Conservation (phyloP, 208 protist species). For the Trypanosoma melophagium region DNA sequence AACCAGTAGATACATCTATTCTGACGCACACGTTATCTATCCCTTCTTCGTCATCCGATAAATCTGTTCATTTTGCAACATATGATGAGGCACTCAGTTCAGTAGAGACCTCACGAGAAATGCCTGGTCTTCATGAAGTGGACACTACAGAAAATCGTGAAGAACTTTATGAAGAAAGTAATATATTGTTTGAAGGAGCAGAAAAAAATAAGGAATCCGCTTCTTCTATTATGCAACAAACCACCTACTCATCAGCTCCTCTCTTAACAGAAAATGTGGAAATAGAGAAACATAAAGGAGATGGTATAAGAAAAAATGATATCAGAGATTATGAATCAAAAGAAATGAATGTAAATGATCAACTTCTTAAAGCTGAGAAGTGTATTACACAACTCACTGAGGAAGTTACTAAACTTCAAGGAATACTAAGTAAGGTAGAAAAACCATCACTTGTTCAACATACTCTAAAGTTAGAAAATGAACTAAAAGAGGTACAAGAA, state of each 20-base stretch:
- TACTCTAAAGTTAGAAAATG: conserved; percentile 5
- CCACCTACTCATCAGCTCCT: too few relatives aligned
- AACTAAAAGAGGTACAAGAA: conserved; percentile 5
- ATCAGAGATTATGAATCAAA: background rate
- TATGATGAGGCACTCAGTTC: conserved; percentile 10
- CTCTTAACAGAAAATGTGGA: background rate
- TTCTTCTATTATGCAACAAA: background rate
- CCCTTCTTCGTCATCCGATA: background rate
- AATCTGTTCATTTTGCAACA: conserved; percentile 4
- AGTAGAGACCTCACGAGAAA: conserved; percentile 10
- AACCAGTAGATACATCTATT: background rate
- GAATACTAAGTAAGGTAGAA: background rate
- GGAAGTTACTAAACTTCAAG: conserved; percentile 13
- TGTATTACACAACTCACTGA: background rate
- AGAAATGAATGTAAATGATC: background rate
- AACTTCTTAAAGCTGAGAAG: conserved; percentile 20
- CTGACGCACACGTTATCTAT: background rate
- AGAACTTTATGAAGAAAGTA: background rate
- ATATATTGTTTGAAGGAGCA: background rate
- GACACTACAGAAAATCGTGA: background rate
- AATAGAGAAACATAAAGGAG: background rate
- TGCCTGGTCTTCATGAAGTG: background rate
- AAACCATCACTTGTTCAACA: conserved; percentile 21
- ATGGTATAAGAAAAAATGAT: background rate
- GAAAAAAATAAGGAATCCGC: background rate